Evolutionary conservation across 306 rosid genomes (phyloP).

Genomic region (Quercus rubra): DNA sequence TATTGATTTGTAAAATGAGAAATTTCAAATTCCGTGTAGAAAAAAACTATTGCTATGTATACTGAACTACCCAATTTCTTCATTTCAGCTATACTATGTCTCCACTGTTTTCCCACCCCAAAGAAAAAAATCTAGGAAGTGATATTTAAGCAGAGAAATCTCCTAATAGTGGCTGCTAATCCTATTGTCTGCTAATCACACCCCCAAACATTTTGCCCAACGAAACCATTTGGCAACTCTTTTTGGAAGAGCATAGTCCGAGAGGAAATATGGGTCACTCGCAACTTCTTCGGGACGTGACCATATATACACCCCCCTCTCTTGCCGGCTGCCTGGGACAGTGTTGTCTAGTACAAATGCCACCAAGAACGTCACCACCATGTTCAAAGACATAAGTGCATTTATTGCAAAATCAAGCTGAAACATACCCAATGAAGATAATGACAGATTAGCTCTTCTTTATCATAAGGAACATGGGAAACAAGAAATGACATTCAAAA

Average conservation of each 20-base stretch:
- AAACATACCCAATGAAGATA: slow-evolving; percentile 19
- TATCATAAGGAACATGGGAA: neutral
- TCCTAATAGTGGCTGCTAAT: neutral
- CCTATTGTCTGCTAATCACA: slow-evolving; percentile 18
- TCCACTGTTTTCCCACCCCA: neutral
- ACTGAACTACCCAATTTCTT: neutral
- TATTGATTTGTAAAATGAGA: slow-evolving; percentile 1
- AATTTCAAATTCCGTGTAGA: neutral
- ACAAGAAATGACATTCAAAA: neutral
- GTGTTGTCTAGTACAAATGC: slow-evolving; percentile 82
- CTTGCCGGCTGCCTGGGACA: slow-evolving; percentile 76
- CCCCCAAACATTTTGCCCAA: slow-evolving; percentile 52
- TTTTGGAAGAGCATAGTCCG: slow-evolving; percentile 69
- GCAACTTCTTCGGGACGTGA: slow-evolving; percentile 53
- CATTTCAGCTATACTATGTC: neutral
- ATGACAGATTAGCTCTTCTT: slow-evolving; percentile 27
- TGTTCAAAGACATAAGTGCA: slow-evolving; percentile 83
- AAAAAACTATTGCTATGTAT: slow-evolving; percentile 5
- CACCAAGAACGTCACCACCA: slow-evolving; percentile 83
- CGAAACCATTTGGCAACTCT: slow-evolving; percentile 40
- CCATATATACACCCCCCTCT: slow-evolving; percentile 83
- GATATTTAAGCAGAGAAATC: neutral
- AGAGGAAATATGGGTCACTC: slow-evolving; percentile 50
- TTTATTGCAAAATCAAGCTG: slow-evolving; percentile 89
- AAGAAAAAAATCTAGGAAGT: slow-evolving; percentile 7